Base-by-base conservation (phyloP, 2,329 filamentous ascomycete species). In the Didymella exigua region DNA sequence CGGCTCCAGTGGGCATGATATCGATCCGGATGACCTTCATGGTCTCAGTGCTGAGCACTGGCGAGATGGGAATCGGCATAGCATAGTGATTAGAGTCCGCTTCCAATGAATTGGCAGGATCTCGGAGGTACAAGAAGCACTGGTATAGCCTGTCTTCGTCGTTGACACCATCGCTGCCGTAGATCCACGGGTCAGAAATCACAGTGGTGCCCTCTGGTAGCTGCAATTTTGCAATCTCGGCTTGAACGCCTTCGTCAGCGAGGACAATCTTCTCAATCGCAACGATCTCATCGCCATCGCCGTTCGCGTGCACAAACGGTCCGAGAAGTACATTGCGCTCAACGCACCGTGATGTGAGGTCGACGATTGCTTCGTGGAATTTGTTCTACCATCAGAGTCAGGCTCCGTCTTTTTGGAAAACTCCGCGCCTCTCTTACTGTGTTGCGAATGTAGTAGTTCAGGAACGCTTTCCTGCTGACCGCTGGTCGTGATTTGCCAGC, bases 21-120 rank as follows among this genome's bases (percentile, higher is more conserved):
- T 91, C 88, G 59, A 91, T 88, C 10, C 88, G 83, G 40, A 89
- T 81, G 31, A 91, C 81, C 65, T 87, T 84, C 75, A 84, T 82
- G 1, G 80, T 85, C 34, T 81, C 80, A 0, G 82, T 82, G 66
- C 86, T 85, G 36, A 91, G 77, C 18, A 90, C 87, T 0, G 87
- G 87, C 1, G 85, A 88, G 58, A 88, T 85, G n/a, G 83, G 79
- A 2, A 89, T 76, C 1, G 87, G 87, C 61, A 88, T 82, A 0
- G 87, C 84, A 66, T 89, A 89, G 69, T 89, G 86, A 66, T 88
- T 89, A 36, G 83, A 84, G 65, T 90, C 87, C n/a, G 75, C 72
- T 63, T 88, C 84, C 6, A 75, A 68, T 0, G 83, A 64, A 66
- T 89, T 86, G 26, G 77, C 74, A 2, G 86, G 85, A 60, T 88